Evolutionary conservation across 2,329 filamentous ascomycete species (phyloP).

Genomic region (Microdochium bolleyi): DNA sequence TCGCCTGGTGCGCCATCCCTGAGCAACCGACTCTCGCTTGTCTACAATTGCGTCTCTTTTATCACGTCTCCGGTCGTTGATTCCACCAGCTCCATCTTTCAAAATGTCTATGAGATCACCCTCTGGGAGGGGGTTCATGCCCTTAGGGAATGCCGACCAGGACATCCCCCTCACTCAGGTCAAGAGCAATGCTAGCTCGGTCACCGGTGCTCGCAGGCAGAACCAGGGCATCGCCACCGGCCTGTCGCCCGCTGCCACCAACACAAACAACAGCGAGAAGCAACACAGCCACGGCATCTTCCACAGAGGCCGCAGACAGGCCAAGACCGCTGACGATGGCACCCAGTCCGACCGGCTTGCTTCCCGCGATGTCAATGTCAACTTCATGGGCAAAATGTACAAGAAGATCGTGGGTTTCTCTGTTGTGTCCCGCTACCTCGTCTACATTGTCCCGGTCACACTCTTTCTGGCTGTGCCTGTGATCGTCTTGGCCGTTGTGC

Average conservation of each 20-base stretch:
- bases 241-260: slow-evolving; percentile 23
- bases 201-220: slow-evolving; percentile 41
- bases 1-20: not conserved
- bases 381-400: slow-evolving; percentile 59
- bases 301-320: slow-evolving; percentile 39
- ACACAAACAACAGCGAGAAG: slow-evolving; percentile 33
- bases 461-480: slow-evolving; percentile 55
- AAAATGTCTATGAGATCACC: slow-evolving; percentile 1
- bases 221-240: slow-evolving; percentile 25
- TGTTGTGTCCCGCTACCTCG: slow-evolving; percentile 55
- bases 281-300: slow-evolving; percentile 23
- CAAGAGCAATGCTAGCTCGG: slow-evolving; percentile 42
- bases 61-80: too few relatives aligned
- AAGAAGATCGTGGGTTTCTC: slow-evolving; percentile 56
- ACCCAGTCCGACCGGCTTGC: slow-evolving; percentile 35
- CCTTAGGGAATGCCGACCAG: slow-evolving; percentile 10
- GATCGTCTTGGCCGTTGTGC: slow-evolving; percentile 37
- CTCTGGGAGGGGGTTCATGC: slow-evolving; percentile 12
- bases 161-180: slow-evolving; percentile 50
- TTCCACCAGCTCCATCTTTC: not conserved
- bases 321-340: slow-evolving; percentile 28
- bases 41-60: too few relatives aligned
- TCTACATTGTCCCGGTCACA: slow-evolving; percentile 60
- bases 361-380: slow-evolving; percentile 47
- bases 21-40: not conserved